Conservation (phyloP, 148 eudicot genomes). For the Cornus florida region DNA sequence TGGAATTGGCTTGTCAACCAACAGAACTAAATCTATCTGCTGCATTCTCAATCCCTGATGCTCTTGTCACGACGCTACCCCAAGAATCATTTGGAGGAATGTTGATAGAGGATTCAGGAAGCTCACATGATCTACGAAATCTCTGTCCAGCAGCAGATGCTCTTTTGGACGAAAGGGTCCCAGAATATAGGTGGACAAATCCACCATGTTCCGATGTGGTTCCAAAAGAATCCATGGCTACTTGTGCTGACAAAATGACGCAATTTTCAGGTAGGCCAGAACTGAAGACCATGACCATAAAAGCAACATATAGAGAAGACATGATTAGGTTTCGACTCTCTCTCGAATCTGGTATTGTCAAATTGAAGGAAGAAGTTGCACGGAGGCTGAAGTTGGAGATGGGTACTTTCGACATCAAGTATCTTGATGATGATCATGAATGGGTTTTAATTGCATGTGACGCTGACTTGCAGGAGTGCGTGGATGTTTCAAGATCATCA, state of each 20-base stretch:
- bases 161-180: constrained; percentile 35
- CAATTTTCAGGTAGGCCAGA: constrained; percentile 44
- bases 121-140: constrained; percentile 67
- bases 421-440: constrained; percentile 84
- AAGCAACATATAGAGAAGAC: constrained; percentile 80
- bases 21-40: constrained; percentile 33
- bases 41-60: constrained; percentile 37
- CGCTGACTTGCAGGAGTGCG: constrained; percentile 71
- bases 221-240: constrained; percentile 29
- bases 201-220: constrained; percentile 21
- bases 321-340: constrained; percentile 70
- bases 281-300: constrained; percentile 61
- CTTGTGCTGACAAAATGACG: constrained; percentile 28
- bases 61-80: constrained; percentile 32
- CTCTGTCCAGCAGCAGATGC: constrained; percentile 40
- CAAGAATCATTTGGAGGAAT: constrained; percentile 46
- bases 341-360: constrained; percentile 47
- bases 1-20: constrained; percentile 29
- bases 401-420: constrained; percentile 79
- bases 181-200: constrained; percentile 42
- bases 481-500: constrained; percentile 56
- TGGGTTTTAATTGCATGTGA: constrained; percentile 74
- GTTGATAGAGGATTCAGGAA: constrained; percentile 64
- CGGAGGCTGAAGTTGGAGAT: constrained; percentile 73
- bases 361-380: constrained; percentile 67